Evolutionary conservation across 1,139 yeast species (phyloP), one percentile per base, ranked within the genome.

Genomic region (Sugiyamaella xylanicola): DNA sequence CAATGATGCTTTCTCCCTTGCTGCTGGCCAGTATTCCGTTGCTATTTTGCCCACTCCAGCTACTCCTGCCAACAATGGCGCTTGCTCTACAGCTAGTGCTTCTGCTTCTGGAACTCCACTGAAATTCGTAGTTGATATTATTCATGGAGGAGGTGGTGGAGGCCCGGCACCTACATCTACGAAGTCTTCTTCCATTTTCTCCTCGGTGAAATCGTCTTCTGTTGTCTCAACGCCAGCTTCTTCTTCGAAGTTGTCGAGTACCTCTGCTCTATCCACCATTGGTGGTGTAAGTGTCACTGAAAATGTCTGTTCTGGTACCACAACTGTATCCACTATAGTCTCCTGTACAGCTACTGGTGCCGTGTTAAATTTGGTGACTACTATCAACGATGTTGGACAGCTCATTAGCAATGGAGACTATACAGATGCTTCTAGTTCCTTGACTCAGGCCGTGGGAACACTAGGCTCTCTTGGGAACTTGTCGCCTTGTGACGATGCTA

Each of bases 321-420:
- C 47, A 7, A 22, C 47, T 13, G n/a, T 22, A 16, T 21, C 47
- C 11, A 21, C 32, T 2, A 25, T 27, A 9, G 47, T 43, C 4
- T 16, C 47, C 3, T 43, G 47, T 27, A 25, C 47, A 13, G 36
- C 16, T 8, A 43, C 47, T 22, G 47, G 47, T 5, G 11, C 47
- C 11, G 36, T 43, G 5, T 22, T 43, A 3, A 43, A 22, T n/a
- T 27, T 43, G 11, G 47, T 43, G 9, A 43, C 17, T 9, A 43
- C 35, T 17, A 43, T 43, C 9, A 43, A 22, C 13, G 27, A 25
- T 22, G 47, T 35, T 22, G 16, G 47, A 7, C n/a, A 15, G 16
- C 36, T 43, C 4, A 2, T 43, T 13, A n/a, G n/a, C 5, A 16
- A 43, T 13, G 47, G 47, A 8, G 21, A 43, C 35, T 43, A 21